phyloP scores from a whole-genome alignment of 148 eudicot genomes.

The Nepenthes mirabilis region DNA sequence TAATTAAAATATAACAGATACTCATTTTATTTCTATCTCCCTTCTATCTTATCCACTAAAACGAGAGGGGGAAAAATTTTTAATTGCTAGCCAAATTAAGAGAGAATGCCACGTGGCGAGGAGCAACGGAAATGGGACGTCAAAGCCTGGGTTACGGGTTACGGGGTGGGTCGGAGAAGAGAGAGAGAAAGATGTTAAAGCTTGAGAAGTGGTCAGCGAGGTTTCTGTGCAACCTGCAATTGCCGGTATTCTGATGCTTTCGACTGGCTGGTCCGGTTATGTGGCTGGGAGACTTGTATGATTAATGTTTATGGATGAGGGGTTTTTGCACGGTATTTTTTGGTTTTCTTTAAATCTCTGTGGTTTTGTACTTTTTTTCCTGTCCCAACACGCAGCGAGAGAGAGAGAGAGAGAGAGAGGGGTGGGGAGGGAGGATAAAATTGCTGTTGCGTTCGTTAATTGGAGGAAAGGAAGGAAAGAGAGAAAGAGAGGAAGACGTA shows the following conservation, averaged over 20 bases:
- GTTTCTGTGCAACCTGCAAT: slow-evolving; percentile 9
- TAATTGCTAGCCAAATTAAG: too few species aligned
- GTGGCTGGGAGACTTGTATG: slow-evolving; percentile 23
- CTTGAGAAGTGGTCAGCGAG: slow-evolving; percentile 8
- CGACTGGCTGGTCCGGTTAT: slow-evolving; percentile 24
- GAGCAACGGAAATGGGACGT: too few species aligned
- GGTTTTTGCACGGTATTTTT: slow-evolving; percentile 37
- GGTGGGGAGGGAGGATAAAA: slow-evolving; percentile 9
- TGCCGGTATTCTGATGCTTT: slow-evolving; percentile 9
- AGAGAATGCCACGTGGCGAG: too few species aligned
- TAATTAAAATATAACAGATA: too few species aligned
- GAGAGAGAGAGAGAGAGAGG: slow-evolving; percentile 13
- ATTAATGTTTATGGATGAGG: slow-evolving; percentile 13
- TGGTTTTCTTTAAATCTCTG: slow-evolving; percentile 17
- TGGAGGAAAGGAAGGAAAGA: neutral
- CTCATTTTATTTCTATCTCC: too few species aligned
- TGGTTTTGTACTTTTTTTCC: slow-evolving; percentile 21
- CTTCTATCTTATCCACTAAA: too few species aligned
- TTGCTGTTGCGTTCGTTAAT: slow-evolving; percentile 20
- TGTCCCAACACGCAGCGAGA: slow-evolving; percentile 19
- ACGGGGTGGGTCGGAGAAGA: too few species aligned
- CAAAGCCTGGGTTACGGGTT: too few species aligned
- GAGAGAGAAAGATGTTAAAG: too few species aligned
- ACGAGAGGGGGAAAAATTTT: too few species aligned
- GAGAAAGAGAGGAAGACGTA: slow-evolving; percentile 5